phyloP scores from a whole-genome alignment of 2,329 filamentous ascomycete genomes.

The Diaporthe longicolla region DNA sequence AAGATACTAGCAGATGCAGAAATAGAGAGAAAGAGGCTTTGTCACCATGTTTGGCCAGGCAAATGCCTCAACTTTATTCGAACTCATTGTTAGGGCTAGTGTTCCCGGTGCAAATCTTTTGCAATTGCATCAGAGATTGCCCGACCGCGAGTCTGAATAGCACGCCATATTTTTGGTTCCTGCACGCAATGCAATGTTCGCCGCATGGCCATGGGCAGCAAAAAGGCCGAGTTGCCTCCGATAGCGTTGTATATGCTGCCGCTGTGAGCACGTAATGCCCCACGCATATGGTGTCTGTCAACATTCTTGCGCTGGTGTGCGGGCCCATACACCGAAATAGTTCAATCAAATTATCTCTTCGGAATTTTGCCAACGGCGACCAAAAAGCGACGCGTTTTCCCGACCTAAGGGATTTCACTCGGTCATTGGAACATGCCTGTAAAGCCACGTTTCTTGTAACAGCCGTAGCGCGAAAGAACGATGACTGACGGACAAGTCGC shows the following conservation, averaged over 20 bases:
- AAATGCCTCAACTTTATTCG: background rate
- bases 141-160: background rate
- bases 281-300: constrained; percentile 20
- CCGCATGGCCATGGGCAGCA: background rate
- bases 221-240: constrained; percentile 10
- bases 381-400: background rate
- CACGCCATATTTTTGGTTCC: background rate
- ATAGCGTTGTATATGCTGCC: constrained; percentile 1
- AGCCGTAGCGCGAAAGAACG: no score
- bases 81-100: background rate
- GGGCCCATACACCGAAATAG: background rate
- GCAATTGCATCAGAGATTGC: background rate
- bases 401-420: background rate
- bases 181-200: background rate
- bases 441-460: no score
- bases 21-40: background rate
- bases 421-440: no score
- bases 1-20: background rate
- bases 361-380: background rate
- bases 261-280: constrained; percentile 23
- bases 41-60: background rate
- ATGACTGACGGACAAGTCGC: no score
- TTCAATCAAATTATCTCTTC: background rate
- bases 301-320: background rate
- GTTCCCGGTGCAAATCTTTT: background rate